Evolutionary conservation across 305 asterid genomes (phyloP).

Genomic region (Rubia balearica): DNA sequence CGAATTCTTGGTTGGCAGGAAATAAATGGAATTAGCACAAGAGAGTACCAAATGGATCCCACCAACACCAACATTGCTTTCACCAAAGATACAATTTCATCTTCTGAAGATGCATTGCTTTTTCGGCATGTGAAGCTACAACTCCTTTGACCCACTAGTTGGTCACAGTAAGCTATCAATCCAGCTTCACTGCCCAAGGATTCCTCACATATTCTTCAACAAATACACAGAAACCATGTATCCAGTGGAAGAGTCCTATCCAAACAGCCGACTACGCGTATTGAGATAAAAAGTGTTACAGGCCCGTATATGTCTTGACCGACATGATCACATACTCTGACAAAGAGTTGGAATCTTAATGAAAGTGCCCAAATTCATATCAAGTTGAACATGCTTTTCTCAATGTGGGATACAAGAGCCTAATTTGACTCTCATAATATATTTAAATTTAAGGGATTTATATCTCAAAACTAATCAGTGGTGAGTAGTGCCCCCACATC

Average conservation of each 20-base stretch:
- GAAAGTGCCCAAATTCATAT: neutral
- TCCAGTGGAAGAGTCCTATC: neutral
- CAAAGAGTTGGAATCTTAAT: neutral
- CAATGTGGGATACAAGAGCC: neutral
- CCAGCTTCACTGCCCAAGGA: neutral
- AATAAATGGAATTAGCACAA: conserved; percentile 24
- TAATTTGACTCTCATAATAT: neutral
- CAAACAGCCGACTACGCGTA: neutral
- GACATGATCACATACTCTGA: neutral
- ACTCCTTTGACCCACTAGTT: conserved; percentile 30
- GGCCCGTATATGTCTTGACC: neutral
- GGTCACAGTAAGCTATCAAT: conserved; percentile 24
- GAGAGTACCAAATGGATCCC: conserved; percentile 32
- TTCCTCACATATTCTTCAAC: neutral
- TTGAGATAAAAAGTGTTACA: neutral
- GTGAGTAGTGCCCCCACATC: neutral
- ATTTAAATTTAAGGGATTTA: neutral
- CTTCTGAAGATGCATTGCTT: conserved; percentile 39
- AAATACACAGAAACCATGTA: neutral
- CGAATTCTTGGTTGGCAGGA: conserved; percentile 39
- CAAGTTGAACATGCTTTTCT: neutral
- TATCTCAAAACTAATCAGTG: neutral
- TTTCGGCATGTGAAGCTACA: conserved; percentile 29
- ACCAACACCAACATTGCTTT: conserved; percentile 28
- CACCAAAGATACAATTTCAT: conserved; percentile 29